Percentiles rank a stretch among this genome's conserved stretches.
Evolutionary conservation across 495 filamentous ascomycete genomes (phyloP).

Genomic region (Lasiosphaeris hirsuta): DNA sequence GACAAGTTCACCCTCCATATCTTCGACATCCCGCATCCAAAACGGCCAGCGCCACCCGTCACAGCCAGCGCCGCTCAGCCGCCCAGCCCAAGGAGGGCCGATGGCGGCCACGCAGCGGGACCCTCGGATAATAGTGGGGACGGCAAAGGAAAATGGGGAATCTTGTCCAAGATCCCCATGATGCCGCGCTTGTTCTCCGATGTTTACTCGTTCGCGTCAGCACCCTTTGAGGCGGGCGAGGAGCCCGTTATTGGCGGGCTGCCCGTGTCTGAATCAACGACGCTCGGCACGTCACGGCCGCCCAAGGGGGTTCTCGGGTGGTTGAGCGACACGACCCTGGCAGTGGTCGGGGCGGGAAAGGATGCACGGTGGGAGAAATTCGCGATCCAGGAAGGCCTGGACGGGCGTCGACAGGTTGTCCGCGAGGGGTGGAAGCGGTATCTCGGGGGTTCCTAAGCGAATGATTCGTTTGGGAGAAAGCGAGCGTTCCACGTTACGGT

Average conservation of each 20-base stretch:
- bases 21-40: slow-evolving; percentile 64
- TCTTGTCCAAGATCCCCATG: slow-evolving; percentile 72
- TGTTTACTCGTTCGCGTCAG: slow-evolving; percentile 71
- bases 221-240: slow-evolving; percentile 75
- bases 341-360: slow-evolving; percentile 76
- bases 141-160: slow-evolving; percentile 70
- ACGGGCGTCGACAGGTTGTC: slow-evolving; percentile 57
- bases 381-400: slow-evolving; percentile 58
- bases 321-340: slow-evolving; percentile 62
- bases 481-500: no score
- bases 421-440: slow-evolving; percentile 83
- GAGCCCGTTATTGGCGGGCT: slow-evolving; percentile 48
- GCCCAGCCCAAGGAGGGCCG: background rate
- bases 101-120: background rate
- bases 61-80: slow-evolving; percentile 40
- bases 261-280: slow-evolving; percentile 35
- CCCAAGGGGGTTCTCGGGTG: slow-evolving; percentile 76
- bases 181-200: slow-evolving; percentile 80
- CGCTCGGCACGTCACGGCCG: slow-evolving; percentile 51
- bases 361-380: slow-evolving; percentile 87
- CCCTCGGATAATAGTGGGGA: slow-evolving; percentile 27
- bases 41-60: slow-evolving; percentile 64
- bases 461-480: background rate
- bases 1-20: slow-evolving; percentile 95
- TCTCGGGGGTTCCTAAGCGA: slow-evolving; percentile 41